A percentile compares a stretch with the other conserved stretches of the same genome.
These are phyloP conservation scores for Alternaria hordeiaustralica DNA, from an alignment of 2,329 filamentous ascomycete genomes.

Conservation along the genomic window DNA sequence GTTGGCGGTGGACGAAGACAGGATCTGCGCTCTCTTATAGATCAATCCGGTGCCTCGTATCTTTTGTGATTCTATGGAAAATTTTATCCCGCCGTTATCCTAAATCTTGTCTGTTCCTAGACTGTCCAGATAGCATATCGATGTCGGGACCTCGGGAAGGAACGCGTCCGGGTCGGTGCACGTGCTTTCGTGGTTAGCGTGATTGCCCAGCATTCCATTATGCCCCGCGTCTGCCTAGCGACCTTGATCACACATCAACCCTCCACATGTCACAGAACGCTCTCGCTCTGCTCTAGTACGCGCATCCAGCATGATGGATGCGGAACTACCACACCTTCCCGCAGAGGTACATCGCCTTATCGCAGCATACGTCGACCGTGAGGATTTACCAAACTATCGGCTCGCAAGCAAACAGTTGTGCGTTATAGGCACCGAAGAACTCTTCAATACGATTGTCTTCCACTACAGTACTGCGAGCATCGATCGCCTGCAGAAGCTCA, in stretches of 20 bases:
- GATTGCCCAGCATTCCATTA: not conserved
- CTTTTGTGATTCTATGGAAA: not conserved
- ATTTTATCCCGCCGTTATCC: not conserved
- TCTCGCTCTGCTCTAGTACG: too few relatives aligned
- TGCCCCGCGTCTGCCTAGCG: not conserved
- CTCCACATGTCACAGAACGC: too few relatives aligned
- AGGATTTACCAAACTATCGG: conserved; percentile 18
- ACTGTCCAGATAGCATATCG: too few relatives aligned
- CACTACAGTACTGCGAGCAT: conserved; percentile 13
- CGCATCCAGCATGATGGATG: too few relatives aligned
- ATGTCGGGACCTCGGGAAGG: too few relatives aligned
- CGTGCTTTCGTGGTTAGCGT: conserved; percentile 5
- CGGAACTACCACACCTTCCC: conserved; percentile 7
- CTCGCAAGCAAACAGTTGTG: conserved; percentile 11
- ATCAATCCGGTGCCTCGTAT: rapidly evolving
- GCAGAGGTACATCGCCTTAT: conserved; percentile 18
- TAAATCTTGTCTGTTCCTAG: too few relatives aligned
- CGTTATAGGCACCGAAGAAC: conserved; percentile 6
- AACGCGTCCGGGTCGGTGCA: not conserved
- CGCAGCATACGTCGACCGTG: conserved; percentile 7
- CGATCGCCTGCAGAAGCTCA: conserved; percentile 9
- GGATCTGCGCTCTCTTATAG: not conserved
- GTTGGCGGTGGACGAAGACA: not conserved
- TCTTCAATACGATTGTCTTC: conserved; percentile 19
- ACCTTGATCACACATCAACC: too few relatives aligned